Base-by-base conservation (phyloP, 495 filamentous ascomycete genomes). In the Penicillium coffeae region DNA sequence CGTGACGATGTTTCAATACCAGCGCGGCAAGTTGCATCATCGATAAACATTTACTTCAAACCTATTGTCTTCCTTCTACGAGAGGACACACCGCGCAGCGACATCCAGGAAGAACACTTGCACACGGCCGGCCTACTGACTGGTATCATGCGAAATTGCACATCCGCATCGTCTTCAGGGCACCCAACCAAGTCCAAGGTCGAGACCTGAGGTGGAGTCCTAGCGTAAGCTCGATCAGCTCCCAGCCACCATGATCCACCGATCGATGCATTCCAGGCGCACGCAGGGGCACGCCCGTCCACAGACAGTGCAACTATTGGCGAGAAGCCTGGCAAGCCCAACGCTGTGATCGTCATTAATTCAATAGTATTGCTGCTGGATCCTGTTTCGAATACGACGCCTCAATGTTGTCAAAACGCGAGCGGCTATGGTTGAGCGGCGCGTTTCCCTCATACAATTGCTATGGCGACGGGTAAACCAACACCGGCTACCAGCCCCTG, bases 211-310 rank as follows among this genome's bases (percentile, higher is more conserved):
- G 34, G 57, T 63, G 60, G 60, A 58, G 50, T 45, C 30, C 42
- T 41, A 54, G 48, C 55, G 41, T 55, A 51, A 62, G 52, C 59
- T 59, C 13, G 39, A 53, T 54, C 52, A 47, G 32, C 19, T 52
- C 38, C 58, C 44, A 64, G 60, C 60, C 60, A 64, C 60, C 58
- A 18, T 38, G 42, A 54, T 54, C 50, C 54, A 54, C 47, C 48
- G 22, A 44, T 55, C 48, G 47, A 48, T 48, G 33, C 52, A 62
- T 62, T 56, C 50, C 40, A 13, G 50, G 22, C 38, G 45, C 42
- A 35, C 45, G 50, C 53, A 50, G 35, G 40, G 50, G 45, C 15
- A 44, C 5, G 16, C 35, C 38, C 30, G 33, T 43, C 43, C 33
- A 36, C 21, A 22, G 33, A 13, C 27, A 36, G 39, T 43, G 51